Evolutionary conservation across 192 early-diverging fungal genomes (phyloP), one percentile per base, ranked within the genome.

Genomic region (Backusella australiensis): DNA sequence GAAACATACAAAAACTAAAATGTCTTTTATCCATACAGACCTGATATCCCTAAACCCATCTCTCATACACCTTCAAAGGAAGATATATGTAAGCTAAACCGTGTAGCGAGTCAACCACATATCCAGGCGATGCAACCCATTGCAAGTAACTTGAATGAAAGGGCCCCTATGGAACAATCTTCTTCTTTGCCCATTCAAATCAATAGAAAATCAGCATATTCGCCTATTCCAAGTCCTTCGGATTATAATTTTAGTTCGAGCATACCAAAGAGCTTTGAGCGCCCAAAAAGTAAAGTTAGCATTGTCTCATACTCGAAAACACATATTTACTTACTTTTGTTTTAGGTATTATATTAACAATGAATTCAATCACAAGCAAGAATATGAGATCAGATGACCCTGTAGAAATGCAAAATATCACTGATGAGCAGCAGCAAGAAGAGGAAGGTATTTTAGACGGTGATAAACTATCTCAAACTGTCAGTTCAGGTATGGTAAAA

Each of bases 51-150:
- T 4, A 74, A 59, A 34, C 21, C 53, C 5, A 39, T 63, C 59
- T 29, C 36, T 29, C 34, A 52, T 15, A 26, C 35, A n/a, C 74
- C 26, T 4, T 6, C 46, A 38, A 46, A 53, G 65, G 69, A 59
- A 34, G 53, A 77, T 71, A 17, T 59, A 34, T 77, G 53, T 23
- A 71, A 71, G 23, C 15, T 65, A 12, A 77, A 65, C 39, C 49
- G 69, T 11, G 34, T 77, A 2, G 75, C 75, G 9, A 77, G 42
- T 39, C 75, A 77, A 23, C 75, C 75, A 32, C 75, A 77, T 66
- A 53, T 77, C 0, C 75, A 77, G 23, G 75, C 75, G 0, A 17
- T 77, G 32, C 35, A 46, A n/a, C 19, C 56, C 29, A 68, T 32
- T 34, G 23, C 39, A 2, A 34, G 34, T 29, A 26, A 23, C 26